Evolutionary conservation across 73 alveolate genomes (phyloP).

Genomic region (Paramecium octaurelia): DNA sequence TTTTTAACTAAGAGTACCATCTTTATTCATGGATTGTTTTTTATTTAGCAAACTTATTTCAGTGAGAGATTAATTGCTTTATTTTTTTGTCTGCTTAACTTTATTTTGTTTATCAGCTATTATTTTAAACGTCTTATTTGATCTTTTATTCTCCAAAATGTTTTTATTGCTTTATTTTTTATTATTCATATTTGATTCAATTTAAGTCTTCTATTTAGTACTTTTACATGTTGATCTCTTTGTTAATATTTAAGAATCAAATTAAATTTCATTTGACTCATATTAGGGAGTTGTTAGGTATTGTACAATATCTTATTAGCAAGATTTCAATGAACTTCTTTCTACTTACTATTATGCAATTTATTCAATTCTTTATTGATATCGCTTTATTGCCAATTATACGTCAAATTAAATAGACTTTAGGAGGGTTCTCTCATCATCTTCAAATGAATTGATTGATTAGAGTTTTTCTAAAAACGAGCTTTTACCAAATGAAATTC

Average conservation of each 20-base stretch:
- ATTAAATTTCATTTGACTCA: not conserved
- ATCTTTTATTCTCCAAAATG: not conserved
- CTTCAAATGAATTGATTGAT: not conserved
- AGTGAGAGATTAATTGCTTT: not conserved
- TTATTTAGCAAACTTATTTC: not conserved
- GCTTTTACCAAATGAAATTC: constrained; percentile 10
- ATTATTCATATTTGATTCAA: not conserved
- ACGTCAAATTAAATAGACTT: constrained; percentile 10
- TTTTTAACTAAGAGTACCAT: not conserved
- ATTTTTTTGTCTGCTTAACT: not conserved
- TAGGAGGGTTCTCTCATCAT: constrained; percentile 6
- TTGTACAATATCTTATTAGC: not conserved
- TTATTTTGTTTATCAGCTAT: not conserved
- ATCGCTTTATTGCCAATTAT: not conserved
- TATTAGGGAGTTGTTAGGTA: not conserved
- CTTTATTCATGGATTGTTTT: not conserved
- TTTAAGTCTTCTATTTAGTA: not conserved
- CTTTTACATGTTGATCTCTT: not conserved
- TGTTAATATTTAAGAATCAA: not conserved
- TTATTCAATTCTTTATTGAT: constrained; percentile 23
- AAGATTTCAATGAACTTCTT: not conserved
- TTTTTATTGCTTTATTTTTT: not conserved
- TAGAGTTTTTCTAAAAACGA: not conserved
- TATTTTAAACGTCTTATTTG: not conserved
- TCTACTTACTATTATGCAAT: not conserved